Evolutionary conservation across 257 asterid species (phyloP).

Genomic region (Nicotiana attenuata): DNA sequence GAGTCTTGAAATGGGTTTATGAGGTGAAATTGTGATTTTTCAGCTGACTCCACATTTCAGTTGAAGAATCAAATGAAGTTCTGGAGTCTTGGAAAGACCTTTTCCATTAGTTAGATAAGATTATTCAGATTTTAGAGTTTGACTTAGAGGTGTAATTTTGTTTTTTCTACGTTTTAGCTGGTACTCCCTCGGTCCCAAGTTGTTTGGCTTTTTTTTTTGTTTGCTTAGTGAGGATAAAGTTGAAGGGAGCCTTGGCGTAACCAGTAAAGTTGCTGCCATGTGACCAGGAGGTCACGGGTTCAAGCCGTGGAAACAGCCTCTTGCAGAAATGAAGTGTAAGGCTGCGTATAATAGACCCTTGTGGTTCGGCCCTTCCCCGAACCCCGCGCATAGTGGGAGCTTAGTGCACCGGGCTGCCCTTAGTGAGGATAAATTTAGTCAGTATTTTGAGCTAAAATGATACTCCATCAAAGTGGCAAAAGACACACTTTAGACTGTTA

Average conservation of each 20-base stretch:
- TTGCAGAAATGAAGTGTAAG: too few species aligned
- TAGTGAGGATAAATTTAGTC: not conserved
- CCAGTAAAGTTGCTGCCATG: too few species aligned
- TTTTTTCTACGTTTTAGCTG: not conserved
- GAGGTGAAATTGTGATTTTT: not conserved
- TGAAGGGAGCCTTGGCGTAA: too few species aligned
- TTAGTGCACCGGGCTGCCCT: too few species aligned
- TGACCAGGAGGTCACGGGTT: too few species aligned
- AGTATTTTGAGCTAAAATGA: not conserved
- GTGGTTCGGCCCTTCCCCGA: too few species aligned
- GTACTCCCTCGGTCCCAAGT: not conserved
- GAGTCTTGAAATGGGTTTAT: not conserved
- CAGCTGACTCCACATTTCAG: not conserved
- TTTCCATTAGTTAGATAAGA: not conserved
- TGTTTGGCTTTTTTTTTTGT: too few species aligned
- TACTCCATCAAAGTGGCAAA: not conserved
- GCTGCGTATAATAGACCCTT: too few species aligned
- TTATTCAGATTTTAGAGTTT: not conserved
- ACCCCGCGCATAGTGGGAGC: too few species aligned
- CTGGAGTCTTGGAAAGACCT: not conserved
- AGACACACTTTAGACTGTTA: not conserved
- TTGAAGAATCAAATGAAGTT: not conserved
- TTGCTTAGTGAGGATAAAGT: too few species aligned
- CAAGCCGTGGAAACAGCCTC: too few species aligned
- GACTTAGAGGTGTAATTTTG: not conserved